Evolutionary conservation across 176 grass and related monocot genomes (phyloP).

Genomic region (Hyparrhenia diplandra): DNA sequence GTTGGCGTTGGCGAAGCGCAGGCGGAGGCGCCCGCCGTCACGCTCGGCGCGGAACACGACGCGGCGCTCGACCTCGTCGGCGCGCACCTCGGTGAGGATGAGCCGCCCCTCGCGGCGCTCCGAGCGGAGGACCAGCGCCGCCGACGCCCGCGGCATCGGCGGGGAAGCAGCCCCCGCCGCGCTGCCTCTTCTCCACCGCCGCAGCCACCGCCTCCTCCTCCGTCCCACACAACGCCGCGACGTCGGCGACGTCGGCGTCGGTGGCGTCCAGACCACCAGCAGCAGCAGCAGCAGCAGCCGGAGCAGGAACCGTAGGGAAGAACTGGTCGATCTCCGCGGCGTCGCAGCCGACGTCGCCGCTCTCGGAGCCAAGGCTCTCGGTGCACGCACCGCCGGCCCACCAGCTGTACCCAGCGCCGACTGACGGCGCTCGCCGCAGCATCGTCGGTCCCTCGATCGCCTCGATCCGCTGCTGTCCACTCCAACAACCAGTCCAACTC

Average conservation of each 20-base stretch:
- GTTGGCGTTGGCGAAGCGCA: slow-evolving; percentile 37
- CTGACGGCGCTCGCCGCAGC: not conserved
- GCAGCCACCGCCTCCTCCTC: too few relatives aligned
- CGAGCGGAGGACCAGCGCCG: slow-evolving; percentile 43
- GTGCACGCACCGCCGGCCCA: slow-evolving; percentile 54
- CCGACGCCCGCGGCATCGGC: slow-evolving; percentile 37
- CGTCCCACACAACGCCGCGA: too few relatives aligned
- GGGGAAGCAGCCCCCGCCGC: slow-evolving; percentile 11
- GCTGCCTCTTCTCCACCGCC: too few relatives aligned
- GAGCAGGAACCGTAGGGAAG: not conserved
- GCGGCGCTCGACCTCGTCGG: not conserved
- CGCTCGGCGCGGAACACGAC: slow-evolving; percentile 52
- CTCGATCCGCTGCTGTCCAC: not conserved
- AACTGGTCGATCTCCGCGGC: slow-evolving; percentile 35
- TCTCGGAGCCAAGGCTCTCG: slow-evolving; percentile 73
- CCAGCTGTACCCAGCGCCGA: not conserved
- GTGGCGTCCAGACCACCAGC: too few relatives aligned
- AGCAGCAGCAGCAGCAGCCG: too few relatives aligned
- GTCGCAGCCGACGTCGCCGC: slow-evolving; percentile 45
- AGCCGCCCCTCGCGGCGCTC: slow-evolving; percentile 65
- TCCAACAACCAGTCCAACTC: too few relatives aligned
- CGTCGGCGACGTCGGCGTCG: too few relatives aligned
- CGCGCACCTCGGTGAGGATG: slow-evolving; percentile 58
- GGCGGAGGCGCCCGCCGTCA: slow-evolving; percentile 48
- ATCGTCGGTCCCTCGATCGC: not conserved